Base-by-base conservation (phyloP, 2,329 filamentous ascomycete genomes). In the Xylaria sp. region DNA sequence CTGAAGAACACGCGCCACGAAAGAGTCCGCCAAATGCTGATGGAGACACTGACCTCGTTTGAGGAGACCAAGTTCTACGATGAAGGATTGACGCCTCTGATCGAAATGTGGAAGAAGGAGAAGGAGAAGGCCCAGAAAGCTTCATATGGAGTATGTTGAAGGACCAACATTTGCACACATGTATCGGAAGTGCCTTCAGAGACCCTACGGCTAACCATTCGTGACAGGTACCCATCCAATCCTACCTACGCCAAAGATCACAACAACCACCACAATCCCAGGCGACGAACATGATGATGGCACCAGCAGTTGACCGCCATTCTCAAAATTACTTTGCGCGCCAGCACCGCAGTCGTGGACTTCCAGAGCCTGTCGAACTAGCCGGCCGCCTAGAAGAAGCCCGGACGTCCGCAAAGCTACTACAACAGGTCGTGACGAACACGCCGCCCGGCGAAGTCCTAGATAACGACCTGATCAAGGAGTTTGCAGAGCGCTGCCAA, bases 41-140 rank as follows among this genome's bases (percentile, higher is more conserved):
- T 94, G 81, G 94, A 98, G 82, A 97, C 93, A 4, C 81, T 99
- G 74, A 91, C 96, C 73, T 86, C 89, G 28, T 90, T 98, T 74
- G 90, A 95, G 80, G 84, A 84, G 66, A 89, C 90, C 66, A 94
- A 94, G 78, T 82, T 83, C 41, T 86, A 90, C 72, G 94, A 98
- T 79, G 89, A 93, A 75, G 92, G 93, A 46, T 81, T 98, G 55
- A 83, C 83, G 36, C 81, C 84, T n/a, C 77, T 98, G 48, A 85
- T 94, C 36, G 86, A 90, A 64, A 97, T 98, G 94, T 98, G 94
- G 94, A 89, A 83, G 79, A 94, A 92, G 80, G 93, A 97, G 81
- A 95, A 96, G 83, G 88, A 89, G 62, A 90, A 88, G 78, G 84
- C 85, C 3, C 82, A 84, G 64, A 86, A 84, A 73, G 81, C 85